phyloP scores from a whole-genome alignment of 257 asterid genomes.

The Orobanche coerulescens region DNA sequence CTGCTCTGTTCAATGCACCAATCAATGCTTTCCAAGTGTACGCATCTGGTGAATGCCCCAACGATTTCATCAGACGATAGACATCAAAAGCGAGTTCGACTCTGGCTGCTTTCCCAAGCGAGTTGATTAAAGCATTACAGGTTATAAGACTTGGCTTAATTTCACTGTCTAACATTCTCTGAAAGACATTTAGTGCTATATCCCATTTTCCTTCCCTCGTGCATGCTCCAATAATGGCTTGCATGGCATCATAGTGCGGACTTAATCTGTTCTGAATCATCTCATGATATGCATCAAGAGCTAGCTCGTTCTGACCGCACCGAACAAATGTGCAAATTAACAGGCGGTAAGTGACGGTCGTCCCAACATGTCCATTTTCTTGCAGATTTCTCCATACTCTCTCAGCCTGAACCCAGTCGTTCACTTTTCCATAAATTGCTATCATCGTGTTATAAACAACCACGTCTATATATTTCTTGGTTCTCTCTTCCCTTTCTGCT shows the following conservation, averaged over 20 bases:
- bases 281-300: constrained; percentile 80
- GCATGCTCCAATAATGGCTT: constrained; percentile 85
- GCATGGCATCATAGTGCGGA: constrained; percentile 62
- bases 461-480: constrained; percentile 43
- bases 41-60: constrained; percentile 69
- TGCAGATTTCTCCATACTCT: constrained; percentile 61
- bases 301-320: constrained; percentile 68
- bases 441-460: constrained; percentile 86
- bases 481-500: constrained; percentile 29
- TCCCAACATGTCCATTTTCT: constrained; percentile 43
- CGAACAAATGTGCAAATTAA: constrained; percentile 73
- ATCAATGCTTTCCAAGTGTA: constrained; percentile 84
- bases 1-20: constrained; percentile 62
- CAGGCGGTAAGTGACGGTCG: constrained; percentile 60
- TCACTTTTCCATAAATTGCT: constrained; percentile 46
- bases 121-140: constrained; percentile 63
- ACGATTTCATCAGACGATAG: constrained; percentile 43
- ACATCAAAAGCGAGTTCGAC: constrained; percentile 56
- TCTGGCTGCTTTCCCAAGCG: constrained; percentile 66
- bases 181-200: constrained; percentile 45
- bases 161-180: constrained; percentile 41
- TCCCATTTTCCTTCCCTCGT: constrained; percentile 80
- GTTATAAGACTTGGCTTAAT: constrained; percentile 57
- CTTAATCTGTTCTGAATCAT: constrained; percentile 53
- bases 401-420: constrained; percentile 51